phyloP scores from a whole-genome alignment of 2,329 filamentous ascomycete genomes.

The Pezicula rhizophila region DNA sequence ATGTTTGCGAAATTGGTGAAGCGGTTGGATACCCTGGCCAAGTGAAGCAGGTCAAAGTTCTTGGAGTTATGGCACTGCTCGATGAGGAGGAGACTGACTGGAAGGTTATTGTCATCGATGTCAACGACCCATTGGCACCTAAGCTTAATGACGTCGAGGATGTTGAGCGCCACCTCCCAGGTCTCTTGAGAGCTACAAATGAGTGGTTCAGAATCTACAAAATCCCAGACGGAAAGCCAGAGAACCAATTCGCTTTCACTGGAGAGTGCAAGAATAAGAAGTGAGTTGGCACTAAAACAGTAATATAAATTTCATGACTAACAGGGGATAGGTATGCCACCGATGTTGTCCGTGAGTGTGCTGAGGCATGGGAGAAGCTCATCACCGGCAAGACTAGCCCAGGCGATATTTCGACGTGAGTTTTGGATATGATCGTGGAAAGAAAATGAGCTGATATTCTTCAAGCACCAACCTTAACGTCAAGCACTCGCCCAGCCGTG shows the following conservation, averaged over 20 bases:
- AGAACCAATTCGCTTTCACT: slow-evolving; percentile 99
- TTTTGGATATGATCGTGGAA: slow-evolving; percentile 17
- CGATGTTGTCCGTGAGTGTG: slow-evolving; percentile 92
- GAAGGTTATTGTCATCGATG: slow-evolving; percentile 99
- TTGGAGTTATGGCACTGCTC: slow-evolving; percentile 97
- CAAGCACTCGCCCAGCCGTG: slow-evolving; percentile 64
- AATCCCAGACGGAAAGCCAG: slow-evolving; percentile 99
- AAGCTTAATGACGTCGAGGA: slow-evolving; percentile 99
- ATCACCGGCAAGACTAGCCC: slow-evolving; percentile 81
- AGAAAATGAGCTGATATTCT: slow-evolving; percentile 23
- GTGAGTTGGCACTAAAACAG: slow-evolving; percentile 38
- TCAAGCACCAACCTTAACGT: slow-evolving; percentile 77
- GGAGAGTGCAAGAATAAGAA: slow-evolving; percentile 99
- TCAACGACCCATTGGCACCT: slow-evolving; percentile 91
- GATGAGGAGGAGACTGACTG: slow-evolving; percentile 99
- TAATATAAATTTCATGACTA: slow-evolving; percentile 7
- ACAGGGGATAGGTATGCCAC: slow-evolving; percentile 71
- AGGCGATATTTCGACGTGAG: slow-evolving; percentile 77
- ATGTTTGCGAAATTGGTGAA: slow-evolving; percentile 99
- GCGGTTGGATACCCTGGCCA: slow-evolving; percentile 92
- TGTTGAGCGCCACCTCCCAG: slow-evolving; percentile 95
- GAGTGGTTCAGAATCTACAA: slow-evolving; percentile 99
- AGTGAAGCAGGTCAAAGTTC: slow-evolving; percentile 99
- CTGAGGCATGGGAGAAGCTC: slow-evolving; percentile 94
- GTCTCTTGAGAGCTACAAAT: slow-evolving; percentile 94